phyloP scores from a whole-genome alignment of 805 yeast species.

The Ogataea ganodermae region DNA sequence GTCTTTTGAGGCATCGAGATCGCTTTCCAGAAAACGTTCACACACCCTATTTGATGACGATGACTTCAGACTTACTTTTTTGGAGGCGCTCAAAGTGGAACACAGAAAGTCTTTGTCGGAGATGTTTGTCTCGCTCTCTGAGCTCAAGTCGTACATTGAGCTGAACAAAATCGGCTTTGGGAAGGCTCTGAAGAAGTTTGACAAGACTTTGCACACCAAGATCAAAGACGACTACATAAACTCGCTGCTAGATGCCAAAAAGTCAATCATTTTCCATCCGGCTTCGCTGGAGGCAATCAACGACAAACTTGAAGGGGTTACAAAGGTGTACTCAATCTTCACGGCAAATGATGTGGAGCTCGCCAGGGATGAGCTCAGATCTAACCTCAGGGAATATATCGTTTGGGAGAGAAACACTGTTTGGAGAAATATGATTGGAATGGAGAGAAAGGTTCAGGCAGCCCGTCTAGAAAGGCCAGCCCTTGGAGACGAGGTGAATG shows the following conservation, averaged over 20 bases:
- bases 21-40: slow-evolving; percentile 29
- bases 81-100: slow-evolving; percentile 59
- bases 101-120: slow-evolving; percentile 66
- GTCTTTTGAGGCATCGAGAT: slow-evolving; percentile 20
- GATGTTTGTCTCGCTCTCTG: slow-evolving; percentile 73
- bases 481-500: slow-evolving; percentile 25
- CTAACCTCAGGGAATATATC: slow-evolving; percentile 80
- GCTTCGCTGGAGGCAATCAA: slow-evolving; percentile 52
- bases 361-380: slow-evolving; percentile 47
- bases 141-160: slow-evolving; percentile 79
- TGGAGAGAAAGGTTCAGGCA: slow-evolving; percentile 84
- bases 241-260: slow-evolving; percentile 39
- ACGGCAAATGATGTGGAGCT: slow-evolving; percentile 40
- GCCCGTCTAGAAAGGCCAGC: slow-evolving; percentile 45
- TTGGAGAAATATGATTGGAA: slow-evolving; percentile 94
- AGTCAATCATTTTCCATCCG: slow-evolving; percentile 57
- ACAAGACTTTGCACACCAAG: slow-evolving; percentile 70
- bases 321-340: slow-evolving; percentile 42
- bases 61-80: slow-evolving; percentile 38
- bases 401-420: slow-evolving; percentile 98
- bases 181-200: slow-evolving; percentile 89
- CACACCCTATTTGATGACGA: slow-evolving; percentile 39
- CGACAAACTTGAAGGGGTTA: slow-evolving; percentile 46
- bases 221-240: slow-evolving; percentile 61
- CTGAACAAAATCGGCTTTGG: slow-evolving; percentile 86